Conservation (phyloP, 2,329 filamentous ascomycete genomes). For the Keithomyces neogunnii region DNA sequence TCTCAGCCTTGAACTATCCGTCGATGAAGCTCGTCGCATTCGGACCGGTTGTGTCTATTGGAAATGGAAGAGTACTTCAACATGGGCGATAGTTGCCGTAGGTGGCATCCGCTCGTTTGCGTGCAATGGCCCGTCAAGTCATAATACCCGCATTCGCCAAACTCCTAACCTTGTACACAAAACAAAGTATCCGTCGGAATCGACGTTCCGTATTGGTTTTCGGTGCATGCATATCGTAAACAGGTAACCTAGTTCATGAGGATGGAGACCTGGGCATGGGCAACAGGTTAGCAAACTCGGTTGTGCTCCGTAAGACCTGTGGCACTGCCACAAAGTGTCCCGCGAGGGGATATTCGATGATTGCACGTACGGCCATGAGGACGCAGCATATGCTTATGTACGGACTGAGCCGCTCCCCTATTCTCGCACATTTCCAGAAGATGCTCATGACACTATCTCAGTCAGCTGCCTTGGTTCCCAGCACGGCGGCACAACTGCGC, state of each 20-base stretch:
- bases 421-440: conserved; percentile 91
- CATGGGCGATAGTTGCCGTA: background rate
- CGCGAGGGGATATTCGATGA: background rate
- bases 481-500: background rate
- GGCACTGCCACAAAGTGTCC: conserved; percentile 1
- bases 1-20: background rate
- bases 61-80: background rate
- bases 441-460: conserved; percentile 61
- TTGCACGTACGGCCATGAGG: conserved; percentile 70
- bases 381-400: conserved; percentile 94
- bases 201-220: background rate
- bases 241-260: conserved; percentile 25
- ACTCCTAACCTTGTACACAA: background rate
- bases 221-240: background rate
- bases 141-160: background rate
- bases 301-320: background rate
- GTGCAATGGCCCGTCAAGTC: background rate
- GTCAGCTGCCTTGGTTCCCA: background rate
- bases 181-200: too few species aligned
- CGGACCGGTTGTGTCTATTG: background rate
- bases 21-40: background rate
- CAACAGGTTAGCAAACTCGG: conserved; percentile 4
- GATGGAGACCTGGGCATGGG: conserved; percentile 24
- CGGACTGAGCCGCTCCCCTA: conserved; percentile 88
- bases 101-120: background rate